Evolutionary conservation across 2,329 filamentous ascomycete species (phyloP), one percentile per base, ranked within the genome.

Genomic region (Hymenoscyphus scutula): DNA sequence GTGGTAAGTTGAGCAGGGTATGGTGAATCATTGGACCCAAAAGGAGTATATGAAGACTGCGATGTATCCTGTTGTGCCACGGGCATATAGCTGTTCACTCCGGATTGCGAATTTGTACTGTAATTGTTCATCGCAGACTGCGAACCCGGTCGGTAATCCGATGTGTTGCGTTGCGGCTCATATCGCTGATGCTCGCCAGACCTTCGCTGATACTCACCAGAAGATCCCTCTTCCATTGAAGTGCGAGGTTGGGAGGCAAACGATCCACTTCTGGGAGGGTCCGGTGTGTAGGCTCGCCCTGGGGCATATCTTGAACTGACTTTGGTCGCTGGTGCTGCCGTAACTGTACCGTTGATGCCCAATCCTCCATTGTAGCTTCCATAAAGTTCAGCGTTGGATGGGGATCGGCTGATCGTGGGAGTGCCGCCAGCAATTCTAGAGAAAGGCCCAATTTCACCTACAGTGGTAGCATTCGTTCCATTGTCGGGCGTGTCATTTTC

Each of bases 361-460:
- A 70, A 69, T 45, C 65, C 74, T 48, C 77, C 76, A 61, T 73
- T 71, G 32, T 71, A 72, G 1, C 69, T 72, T 17, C 75, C 76
- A 64, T 71, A 96, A 5, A 90, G 77, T 68, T 97, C 93, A 54
- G 91, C 86, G 69, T 83, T 86, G 4, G 90, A 95, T 3, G 89
- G 87, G 1, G 89, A 86, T 51, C 89, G 84, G 72, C 89, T 92
- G 64, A 92, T 84, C 2, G 84, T 89, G 6, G 90, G 89, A 1
- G 89, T 90, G 32, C 87, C 86, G n/a, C 89, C 86, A 30, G 89
- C 82, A 59, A 97, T 86, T 60, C 89, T 89, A 7, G 90, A 89
- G 74, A 99, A 98, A 1, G 92, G 92, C 0, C 92, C 91, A 59
- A 83, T 76, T 64, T 91, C 89, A 23, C 75, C 77, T 57, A 84